Evolutionary conservation across 2,329 filamentous ascomycete species (phyloP).

Genomic region (Claviceps maximensis): DNA sequence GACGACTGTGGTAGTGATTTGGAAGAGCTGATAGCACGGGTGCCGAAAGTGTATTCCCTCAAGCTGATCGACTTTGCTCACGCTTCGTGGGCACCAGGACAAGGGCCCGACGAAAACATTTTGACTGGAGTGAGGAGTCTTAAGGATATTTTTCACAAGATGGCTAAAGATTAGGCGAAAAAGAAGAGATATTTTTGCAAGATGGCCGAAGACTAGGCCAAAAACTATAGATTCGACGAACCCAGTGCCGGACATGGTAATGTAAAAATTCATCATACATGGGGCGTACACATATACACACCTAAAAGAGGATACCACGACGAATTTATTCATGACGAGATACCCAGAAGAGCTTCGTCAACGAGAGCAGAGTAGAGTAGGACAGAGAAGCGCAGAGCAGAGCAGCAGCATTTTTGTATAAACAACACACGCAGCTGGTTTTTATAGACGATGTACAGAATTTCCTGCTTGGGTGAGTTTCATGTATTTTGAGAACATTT

Average conservation of each 20-base stretch:
- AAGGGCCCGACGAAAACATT: slow-evolving; percentile 76
- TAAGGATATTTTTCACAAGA: slow-evolving; percentile 54
- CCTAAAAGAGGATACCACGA: neutral
- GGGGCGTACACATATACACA: too few species aligned
- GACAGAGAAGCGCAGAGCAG: neutral
- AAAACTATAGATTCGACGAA: too few species aligned
- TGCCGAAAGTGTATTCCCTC: slow-evolving; percentile 59
- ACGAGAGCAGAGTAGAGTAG: neutral
- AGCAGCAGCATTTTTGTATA: neutral
- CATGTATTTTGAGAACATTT: neutral
- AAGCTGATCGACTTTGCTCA: slow-evolving; percentile 97
- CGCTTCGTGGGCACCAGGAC: slow-evolving; percentile 66
- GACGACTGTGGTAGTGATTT: slow-evolving; percentile 41
- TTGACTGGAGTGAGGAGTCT: slow-evolving; percentile 63
- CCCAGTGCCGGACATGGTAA: too few species aligned
- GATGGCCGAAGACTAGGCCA: slow-evolving; percentile 32
- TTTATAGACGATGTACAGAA: neutral
- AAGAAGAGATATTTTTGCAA: slow-evolving; percentile 33
- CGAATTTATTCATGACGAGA: neutral
- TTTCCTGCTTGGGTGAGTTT: neutral
- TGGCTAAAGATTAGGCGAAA: slow-evolving; percentile 31
- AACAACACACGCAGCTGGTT: neutral
- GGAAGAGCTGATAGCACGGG: slow-evolving; percentile 26
- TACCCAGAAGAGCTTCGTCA: slow-evolving; percentile 2
- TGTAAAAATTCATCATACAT: too few species aligned